phyloP scores from a whole-genome alignment of 208 protist species.

The Leishmania mexicana region DNA sequence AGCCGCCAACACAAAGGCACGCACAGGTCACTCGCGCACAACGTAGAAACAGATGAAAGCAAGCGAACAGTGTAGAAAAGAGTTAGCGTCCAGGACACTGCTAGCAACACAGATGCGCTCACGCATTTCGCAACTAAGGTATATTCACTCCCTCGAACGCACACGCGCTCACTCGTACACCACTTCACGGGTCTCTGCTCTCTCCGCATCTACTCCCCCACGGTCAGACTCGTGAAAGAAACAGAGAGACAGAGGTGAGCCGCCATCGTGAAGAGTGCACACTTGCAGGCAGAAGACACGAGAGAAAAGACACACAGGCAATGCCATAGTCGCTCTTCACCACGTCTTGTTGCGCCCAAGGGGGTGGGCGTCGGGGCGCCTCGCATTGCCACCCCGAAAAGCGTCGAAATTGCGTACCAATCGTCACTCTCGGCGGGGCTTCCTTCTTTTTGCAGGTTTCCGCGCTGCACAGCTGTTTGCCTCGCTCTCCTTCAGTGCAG shows the following conservation, averaged over 20 bases:
- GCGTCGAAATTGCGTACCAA: neutral
- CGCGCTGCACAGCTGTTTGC: neutral
- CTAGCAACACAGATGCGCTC: neutral
- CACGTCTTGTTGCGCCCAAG: neutral
- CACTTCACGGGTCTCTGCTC: neutral
- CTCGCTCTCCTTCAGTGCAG: neutral
- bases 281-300: neutral
- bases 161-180: neutral
- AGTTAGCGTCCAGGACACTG: neutral
- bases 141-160: neutral
- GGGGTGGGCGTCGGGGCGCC: neutral
- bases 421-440: neutral
- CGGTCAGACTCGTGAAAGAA: neutral
- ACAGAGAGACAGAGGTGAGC: neutral
- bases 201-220: neutral
- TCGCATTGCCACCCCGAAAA: neutral
- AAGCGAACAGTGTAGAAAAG: neutral
- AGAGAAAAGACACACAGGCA: neutral
- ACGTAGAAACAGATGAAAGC: neutral
- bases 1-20: neutral
- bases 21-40: neutral
- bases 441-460: neutral
- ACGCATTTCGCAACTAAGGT: neutral
- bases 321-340: neutral
- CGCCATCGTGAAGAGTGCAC: neutral